Evolutionary conservation across 2,329 filamentous ascomycete genomes (phyloP), one percentile per base, ranked within the genome.

Genomic region (Hawksworthiomyces lignivorus): DNA sequence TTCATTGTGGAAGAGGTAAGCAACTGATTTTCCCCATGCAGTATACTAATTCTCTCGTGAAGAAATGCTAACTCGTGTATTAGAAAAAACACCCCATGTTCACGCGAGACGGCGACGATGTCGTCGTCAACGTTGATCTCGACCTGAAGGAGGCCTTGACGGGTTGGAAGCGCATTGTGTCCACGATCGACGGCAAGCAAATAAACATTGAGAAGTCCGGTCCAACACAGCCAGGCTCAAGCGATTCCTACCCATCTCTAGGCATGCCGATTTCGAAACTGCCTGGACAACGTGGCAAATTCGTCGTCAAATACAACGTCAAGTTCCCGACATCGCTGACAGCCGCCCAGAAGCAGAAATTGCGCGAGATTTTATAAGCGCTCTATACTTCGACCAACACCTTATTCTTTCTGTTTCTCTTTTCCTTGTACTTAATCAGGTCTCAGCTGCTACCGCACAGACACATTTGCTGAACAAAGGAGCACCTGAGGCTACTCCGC

Each of bases 181-280:
- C 81, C 24, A 98, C 90, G 9, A 97, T 98, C 53, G 92, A 98
- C 56, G 86, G 86, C 53, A 89, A 86, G 58, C 84, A 89, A 55
- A 69, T 98, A 52, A 78, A 71, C 39, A 75, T 97, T 29, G 78
- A 86, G 33, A 89, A 88, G 61, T 67, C 72, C 5, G 90, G 89
- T 0, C 90, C 90, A 1, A 97, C 90, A 7, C 82, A 84, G 44
- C 89, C 90, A 0, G 87, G 84, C 11, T 85, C 80, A 60, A 80
- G 80, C 53, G 89, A 96, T 51, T 70, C 72, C 24, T 98, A 85
- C 58, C 92, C 92, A 0, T 75, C 77, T 5, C 72, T 86, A n/a
- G 92, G 92, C 45, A 97, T 98, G 92, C 88, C 89, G 28, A 80
- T 92, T 56, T 87, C 86, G 47, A 97, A 95, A 74, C 90, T 88